Evolutionary conservation across 441 rosid genomes (phyloP), one percentile per base, ranked within the genome.

Genomic region (California macrophylla): DNA sequence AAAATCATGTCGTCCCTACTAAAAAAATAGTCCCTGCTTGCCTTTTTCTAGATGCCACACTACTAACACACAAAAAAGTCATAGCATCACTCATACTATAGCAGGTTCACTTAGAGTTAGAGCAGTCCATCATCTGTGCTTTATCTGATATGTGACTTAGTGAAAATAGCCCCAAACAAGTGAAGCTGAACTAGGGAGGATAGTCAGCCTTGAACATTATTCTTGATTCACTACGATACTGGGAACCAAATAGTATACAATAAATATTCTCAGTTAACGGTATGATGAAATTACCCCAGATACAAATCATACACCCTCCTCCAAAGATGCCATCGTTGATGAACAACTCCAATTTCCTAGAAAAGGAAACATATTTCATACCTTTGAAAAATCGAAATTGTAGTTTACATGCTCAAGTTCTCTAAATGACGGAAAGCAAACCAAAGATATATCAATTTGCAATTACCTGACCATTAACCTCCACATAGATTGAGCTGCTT

Each of bases 241-340:
- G 4, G 3, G 15, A 47, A 47, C 5, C 5, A 47, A 0, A 47
- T n/a, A n/a, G n/a, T n/a, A 56, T 68, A 50, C 42, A 62, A 61
- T 24, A 50, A 50, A 32, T 7, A 71, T 64, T 45, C 2, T 28
- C 18, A 68, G 50, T 62, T 63, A 63, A 69, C 61, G 56, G 71
- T 36, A 65, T 9, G 64, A 18, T 13, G 52, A 74, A 45, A 70
- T 83, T 91, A 93, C 98, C 96, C 96, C 71, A 91, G 67, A 73
- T 93, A 93, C 80, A 93, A 83, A 81, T 93, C 98, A 83, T 93
- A 93, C 29, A 93, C 80, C 80, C 98, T 88, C 81, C 85, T 89
- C 98, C 98, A 93, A 34, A 91, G 87, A 85, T 93, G 98, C 98
- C 98, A 93, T 70, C 96, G 78, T 77, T 88, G 82, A 67, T 93